phyloP scores from a whole-genome alignment of 164 flowering plant genomes.

The Piper longum region DNA sequence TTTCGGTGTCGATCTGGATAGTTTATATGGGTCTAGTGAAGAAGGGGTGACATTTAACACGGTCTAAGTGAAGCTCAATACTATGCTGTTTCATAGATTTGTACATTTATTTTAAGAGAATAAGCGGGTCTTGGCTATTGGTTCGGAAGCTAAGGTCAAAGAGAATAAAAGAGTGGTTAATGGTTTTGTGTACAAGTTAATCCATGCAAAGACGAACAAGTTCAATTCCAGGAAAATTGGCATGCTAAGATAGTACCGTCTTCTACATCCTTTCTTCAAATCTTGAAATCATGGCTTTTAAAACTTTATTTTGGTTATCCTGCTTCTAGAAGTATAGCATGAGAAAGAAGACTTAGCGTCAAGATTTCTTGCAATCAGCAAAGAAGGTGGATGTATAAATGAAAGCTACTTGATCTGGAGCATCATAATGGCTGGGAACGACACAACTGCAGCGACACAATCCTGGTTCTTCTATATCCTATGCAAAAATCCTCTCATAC shows the following conservation, averaged over 20 bases:
- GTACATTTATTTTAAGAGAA: constrained; percentile 44
- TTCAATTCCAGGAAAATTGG: constrained; percentile 30
- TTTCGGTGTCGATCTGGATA: constrained; percentile 49
- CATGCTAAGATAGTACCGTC: too few species aligned
- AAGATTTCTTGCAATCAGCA: constrained; percentile 40
- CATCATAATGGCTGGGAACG: constrained; percentile 71
- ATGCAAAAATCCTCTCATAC: constrained; percentile 51
- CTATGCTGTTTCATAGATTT: constrained; percentile 28
- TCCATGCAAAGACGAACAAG: constrained; percentile 19
- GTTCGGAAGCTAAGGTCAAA: constrained; percentile 39
- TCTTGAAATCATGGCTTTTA: too few species aligned
- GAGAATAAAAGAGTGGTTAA: constrained; percentile 31
- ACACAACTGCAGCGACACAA: constrained; percentile 60
- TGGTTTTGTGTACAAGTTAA: constrained; percentile 30
- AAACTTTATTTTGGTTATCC: too few species aligned
- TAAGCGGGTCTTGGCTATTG: constrained; percentile 39
- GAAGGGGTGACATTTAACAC: constrained; percentile 24
- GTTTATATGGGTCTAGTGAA: constrained; percentile 31
- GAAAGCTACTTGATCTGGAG: constrained; percentile 35
- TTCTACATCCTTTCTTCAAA: too few species aligned
- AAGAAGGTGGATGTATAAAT: constrained; percentile 17
- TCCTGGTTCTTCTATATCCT: constrained; percentile 71
- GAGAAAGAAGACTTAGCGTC: constrained; percentile 56
- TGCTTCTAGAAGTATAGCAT: constrained; percentile 11
- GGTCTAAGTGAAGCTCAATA: constrained; percentile 58